These are phyloP conservation scores for Turnera subulata DNA, from an alignment of 345 rosid genomes.

Conservation along the genomic window DNA sequence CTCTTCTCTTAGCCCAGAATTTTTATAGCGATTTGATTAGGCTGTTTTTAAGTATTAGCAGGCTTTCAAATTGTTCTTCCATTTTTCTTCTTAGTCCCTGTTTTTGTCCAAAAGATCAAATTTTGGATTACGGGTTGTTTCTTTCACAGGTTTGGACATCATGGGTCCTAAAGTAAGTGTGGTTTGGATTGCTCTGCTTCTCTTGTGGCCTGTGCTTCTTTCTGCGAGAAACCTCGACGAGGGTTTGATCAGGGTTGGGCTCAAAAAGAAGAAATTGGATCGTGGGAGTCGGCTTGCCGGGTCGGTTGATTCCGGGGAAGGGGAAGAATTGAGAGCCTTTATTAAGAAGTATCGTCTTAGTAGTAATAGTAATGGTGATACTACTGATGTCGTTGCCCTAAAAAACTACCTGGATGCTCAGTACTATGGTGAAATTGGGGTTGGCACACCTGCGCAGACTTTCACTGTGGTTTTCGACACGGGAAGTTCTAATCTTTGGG, in stretches of 20 bases:
- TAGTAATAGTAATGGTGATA: neutral
- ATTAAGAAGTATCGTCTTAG: constrained; percentile 4
- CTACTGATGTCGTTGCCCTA: constrained; percentile 12
- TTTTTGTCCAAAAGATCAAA: no score
- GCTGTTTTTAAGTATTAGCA: no score
- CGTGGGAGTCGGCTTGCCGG: constrained; percentile 5
- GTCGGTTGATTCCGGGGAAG: constrained; percentile 4
- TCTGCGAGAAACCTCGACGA: neutral
- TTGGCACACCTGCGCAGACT: constrained; percentile 29
- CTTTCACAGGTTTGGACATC: neutral
- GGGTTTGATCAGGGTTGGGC: constrained; percentile 21
- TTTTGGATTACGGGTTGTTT: no score
- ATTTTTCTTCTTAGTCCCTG: no score
- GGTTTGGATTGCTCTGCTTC: constrained; percentile 26
- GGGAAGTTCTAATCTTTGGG: constrained; percentile 35
- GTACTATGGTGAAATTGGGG: constrained; percentile 29
- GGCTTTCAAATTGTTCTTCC: no score
- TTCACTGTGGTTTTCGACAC: constrained; percentile 31
- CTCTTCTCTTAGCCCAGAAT: no score
- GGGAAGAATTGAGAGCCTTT: neutral
- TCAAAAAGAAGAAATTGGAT: constrained; percentile 21
- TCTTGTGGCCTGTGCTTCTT: constrained; percentile 20
- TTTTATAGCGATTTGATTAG: no score
- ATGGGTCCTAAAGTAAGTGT: constrained; percentile 35
- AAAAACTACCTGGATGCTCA: constrained; percentile 30